These are phyloP conservation scores for Mycena vitilis DNA, from an alignment of 768 basidiomycete genomes.

Conservation along the genomic window DNA sequence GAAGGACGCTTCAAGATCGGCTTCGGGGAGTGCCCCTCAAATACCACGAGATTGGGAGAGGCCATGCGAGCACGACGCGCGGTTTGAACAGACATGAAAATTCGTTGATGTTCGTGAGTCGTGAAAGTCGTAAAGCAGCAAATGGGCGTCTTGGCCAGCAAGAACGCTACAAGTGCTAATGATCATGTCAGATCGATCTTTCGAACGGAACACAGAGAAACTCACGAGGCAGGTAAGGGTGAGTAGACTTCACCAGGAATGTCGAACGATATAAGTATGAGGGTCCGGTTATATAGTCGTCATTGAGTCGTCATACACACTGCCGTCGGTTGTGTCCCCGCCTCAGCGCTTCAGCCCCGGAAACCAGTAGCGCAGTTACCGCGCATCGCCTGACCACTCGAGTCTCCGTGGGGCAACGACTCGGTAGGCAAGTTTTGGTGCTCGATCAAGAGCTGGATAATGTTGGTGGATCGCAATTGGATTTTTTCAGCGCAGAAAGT, in stretches of 20 bases:
- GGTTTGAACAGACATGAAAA: slow-evolving; percentile 52
- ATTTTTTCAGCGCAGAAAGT: no score
- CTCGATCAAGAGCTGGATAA: no score
- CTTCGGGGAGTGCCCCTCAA: slow-evolving; percentile 39
- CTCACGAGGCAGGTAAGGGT: slow-evolving; percentile 5
- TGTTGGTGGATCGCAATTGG: no score
- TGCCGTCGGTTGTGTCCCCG: neutral
- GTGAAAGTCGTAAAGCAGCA: slow-evolving; percentile 41
- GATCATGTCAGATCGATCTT: neutral
- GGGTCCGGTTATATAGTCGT: slow-evolving; percentile 4
- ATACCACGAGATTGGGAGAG: slow-evolving; percentile 46
- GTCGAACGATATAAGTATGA: slow-evolving; percentile 15
- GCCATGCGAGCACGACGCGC: slow-evolving; percentile 49
- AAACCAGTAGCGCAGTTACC: slow-evolving; percentile 12
- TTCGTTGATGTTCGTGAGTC: slow-evolving; percentile 43
- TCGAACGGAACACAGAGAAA: neutral
- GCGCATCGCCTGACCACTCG: neutral
- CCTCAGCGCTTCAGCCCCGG: neutral
- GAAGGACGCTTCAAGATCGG: slow-evolving; percentile 56
- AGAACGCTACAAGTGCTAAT: slow-evolving; percentile 42
- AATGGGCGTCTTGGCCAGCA: slow-evolving; percentile 62
- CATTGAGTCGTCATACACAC: slow-evolving; percentile 25
- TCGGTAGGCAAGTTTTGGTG: no score
- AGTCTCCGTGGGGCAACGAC: no score
- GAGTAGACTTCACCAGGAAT: slow-evolving; percentile 3